These are phyloP conservation scores for Starmerella roubikii DNA, from an alignment of 805 yeast genomes.

Conservation along the genomic window DNA sequence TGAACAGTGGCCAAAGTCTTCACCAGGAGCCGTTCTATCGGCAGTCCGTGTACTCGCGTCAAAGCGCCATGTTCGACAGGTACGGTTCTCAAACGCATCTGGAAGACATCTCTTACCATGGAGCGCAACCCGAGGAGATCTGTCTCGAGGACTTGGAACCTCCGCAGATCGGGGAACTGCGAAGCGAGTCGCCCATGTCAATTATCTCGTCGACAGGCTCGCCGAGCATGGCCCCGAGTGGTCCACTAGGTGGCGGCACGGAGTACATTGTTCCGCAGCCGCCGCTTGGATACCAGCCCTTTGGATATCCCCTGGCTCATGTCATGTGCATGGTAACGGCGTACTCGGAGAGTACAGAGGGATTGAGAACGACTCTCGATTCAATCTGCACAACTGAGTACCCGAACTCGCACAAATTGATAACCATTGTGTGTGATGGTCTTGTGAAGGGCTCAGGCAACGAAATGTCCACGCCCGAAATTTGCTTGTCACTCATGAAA, in stretches of 20 bases:
- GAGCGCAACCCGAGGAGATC: constrained; percentile 17
- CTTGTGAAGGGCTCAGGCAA: constrained; percentile 90
- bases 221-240: constrained; percentile 7
- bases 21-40: constrained; percentile 21
- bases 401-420: constrained; percentile 85
- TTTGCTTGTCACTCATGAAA: constrained; percentile 74
- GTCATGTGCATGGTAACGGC: constrained; percentile 74
- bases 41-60: constrained; percentile 16
- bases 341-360: constrained; percentile 83
- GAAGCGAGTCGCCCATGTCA: constrained; percentile 8
- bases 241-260: constrained; percentile 21
- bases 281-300: constrained; percentile 78
- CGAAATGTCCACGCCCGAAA: constrained; percentile 76
- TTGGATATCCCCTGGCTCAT: constrained; percentile 64
- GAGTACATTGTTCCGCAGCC: constrained; percentile 85
- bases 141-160: constrained; percentile 12
- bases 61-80: constrained; percentile 1
- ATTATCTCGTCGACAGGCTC: not conserved
- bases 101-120: constrained; percentile 22
- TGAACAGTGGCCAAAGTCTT: constrained; percentile 25
- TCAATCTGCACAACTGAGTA: constrained; percentile 90
- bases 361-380: constrained; percentile 76
- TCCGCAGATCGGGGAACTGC: constrained; percentile 6
- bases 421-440: constrained; percentile 85
- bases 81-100: constrained; percentile 10